Evolutionary conservation across 768 basidiomycete species (phyloP).

Genomic region (Lactarius psammicola): DNA sequence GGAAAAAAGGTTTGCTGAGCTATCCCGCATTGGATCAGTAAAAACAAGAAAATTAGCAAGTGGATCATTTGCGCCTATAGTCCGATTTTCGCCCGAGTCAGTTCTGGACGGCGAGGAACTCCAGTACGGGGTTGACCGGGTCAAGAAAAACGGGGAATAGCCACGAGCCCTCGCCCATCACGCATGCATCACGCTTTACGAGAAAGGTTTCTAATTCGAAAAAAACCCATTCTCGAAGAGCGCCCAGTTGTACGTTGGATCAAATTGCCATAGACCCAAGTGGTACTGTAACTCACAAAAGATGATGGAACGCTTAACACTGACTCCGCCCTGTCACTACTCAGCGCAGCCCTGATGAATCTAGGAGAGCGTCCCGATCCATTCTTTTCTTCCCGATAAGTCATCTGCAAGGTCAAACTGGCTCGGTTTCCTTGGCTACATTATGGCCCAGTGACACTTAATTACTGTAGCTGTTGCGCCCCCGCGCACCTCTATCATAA

Average conservation of each 20-base stretch:
- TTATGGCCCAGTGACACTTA: no score
- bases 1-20: constrained; percentile 28
- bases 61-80: neutral
- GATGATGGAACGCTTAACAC: neutral
- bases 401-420: no score
- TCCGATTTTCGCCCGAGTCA: neutral
- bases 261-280: neutral
- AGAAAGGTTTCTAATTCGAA: neutral
- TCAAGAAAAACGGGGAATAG: neutral
- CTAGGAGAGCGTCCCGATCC: no score
- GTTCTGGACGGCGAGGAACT: neutral
- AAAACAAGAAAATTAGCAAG: neutral
- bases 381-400: no score
- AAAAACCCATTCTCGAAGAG: neutral
- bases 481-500: no score
- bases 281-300: neutral
- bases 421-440: no score
- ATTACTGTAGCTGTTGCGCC: neutral
- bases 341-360: no score
- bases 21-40: neutral
- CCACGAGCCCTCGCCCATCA: neutral
- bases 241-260: neutral
- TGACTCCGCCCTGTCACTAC: neutral
- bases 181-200: neutral
- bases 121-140: neutral